Evolutionary conservation across 2,329 filamentous ascomycete species (phyloP), one percentile per base, ranked within the genome.

Genomic region (Epichloe coenophiala): DNA sequence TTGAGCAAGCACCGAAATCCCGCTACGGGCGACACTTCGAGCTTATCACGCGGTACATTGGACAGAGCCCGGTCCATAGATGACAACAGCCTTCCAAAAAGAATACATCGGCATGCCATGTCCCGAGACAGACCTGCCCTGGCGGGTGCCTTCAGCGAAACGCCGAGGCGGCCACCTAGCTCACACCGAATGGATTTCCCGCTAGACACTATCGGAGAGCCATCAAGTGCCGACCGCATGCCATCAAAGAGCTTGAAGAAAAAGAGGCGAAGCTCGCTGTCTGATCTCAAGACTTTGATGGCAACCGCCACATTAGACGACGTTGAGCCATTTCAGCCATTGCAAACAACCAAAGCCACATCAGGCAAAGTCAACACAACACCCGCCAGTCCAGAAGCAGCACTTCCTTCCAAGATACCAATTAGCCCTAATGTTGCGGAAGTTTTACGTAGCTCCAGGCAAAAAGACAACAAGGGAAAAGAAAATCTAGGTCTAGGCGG

Each of bases 221-320:
- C 78, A 1, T 70, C 72, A 0, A 67, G 65, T 15, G 73, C 75
- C 50, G 62, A 66, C 5, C 55, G 59, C 8, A 56, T 63, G 4
- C 41, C 38, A 7, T 44, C 49, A 3, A 75, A 70, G 56, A 63
- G 64, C n/a, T 68, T 72, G 43, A 82, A 78, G 63, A 90, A 83
- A 56, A 96, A 95, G 71, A 78, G 91, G 50, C 83, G 91, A 63
- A 96, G 90, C 68, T 96, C 90, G 27, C 70, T 97, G 41, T 95
- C 90, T 4, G 91, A 97, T 64, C 74, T 97, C 45, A 85, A 81
- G 57, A 76, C 72, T 51, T 71, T 87, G 17, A 82, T 91, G 68
- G 76, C 75, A 40, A 74, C 79, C 50, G 73, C 82, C 8, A 76
- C 71, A 11, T 65, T 83, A 23, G 63, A 68, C 1, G 57, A 64